A percentile compares a stretch with the other conserved stretches of the same genome.
Conservation (phyloP, 129 eudicot species). For the Helianthus tuberosus region DNA sequence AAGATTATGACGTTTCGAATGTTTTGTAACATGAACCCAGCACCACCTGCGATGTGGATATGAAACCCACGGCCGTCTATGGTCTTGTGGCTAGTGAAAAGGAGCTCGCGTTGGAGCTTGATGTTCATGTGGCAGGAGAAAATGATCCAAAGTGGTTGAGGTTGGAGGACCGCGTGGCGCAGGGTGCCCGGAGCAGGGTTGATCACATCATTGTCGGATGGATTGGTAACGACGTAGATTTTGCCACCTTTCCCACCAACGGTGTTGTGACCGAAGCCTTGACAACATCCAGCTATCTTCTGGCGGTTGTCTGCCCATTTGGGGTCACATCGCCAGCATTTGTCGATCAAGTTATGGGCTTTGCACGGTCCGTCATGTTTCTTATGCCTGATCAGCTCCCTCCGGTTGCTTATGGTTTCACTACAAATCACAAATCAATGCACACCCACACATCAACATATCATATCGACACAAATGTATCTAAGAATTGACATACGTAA, state of each 20-base stretch:
- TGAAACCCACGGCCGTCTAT: conserved; percentile 74
- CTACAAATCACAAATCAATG: conserved; percentile 9
- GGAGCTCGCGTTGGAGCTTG: conserved; percentile 57
- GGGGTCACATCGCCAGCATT: conserved; percentile 72
- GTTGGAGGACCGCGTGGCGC: conserved; percentile 74
- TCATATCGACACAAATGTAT: background rate
- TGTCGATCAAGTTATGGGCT: conserved; percentile 71
- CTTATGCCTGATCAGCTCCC: conserved; percentile 39
- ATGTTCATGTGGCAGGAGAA: conserved; percentile 55
- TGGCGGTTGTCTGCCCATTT: conserved; percentile 71
- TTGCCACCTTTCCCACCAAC: conserved; percentile 67
- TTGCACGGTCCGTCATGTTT: conserved; percentile 49
- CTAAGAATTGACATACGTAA: background rate
- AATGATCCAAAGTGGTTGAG: conserved; percentile 76
- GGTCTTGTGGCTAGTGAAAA: conserved; percentile 69
- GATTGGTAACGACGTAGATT: conserved; percentile 56
- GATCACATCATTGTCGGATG: conserved; percentile 50
- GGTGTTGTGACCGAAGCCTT: conserved; percentile 72
- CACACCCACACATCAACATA: background rate
- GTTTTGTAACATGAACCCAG: conserved; percentile 70
- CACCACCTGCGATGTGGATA: conserved; percentile 66
- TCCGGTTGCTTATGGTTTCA: conserved; percentile 43
- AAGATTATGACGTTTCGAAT: conserved; percentile 62
- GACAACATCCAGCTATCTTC: conserved; percentile 62
- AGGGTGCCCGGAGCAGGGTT: conserved; percentile 84